Conservation (phyloP, 257 asterid genomes). For the Solanum sitiens region DNA sequence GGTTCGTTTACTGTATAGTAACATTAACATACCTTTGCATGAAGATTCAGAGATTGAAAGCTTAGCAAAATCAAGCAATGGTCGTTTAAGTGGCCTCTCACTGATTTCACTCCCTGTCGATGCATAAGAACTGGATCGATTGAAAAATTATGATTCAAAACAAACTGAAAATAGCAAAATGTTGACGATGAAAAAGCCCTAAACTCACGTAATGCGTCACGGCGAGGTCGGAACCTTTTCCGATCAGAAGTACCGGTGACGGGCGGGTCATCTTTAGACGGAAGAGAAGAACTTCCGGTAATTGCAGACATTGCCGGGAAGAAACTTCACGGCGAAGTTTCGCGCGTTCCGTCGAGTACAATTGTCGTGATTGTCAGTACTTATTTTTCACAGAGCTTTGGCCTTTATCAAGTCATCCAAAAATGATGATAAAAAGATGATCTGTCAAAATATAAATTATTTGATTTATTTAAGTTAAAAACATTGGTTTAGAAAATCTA, state of each 20-base stretch:
- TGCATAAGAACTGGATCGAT: background rate
- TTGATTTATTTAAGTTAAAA: background rate
- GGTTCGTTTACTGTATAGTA: background rate
- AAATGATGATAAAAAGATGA: background rate
- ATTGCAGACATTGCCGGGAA: constrained; percentile 25
- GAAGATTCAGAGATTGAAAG: constrained; percentile 59
- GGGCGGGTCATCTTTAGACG: constrained; percentile 26
- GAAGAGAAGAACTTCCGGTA: constrained; percentile 21
- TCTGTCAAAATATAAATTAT: background rate
- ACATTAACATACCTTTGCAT: constrained; percentile 29
- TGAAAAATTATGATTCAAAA: background rate
- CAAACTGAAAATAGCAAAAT: background rate
- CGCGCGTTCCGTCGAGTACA: background rate
- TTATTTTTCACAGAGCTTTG: background rate
- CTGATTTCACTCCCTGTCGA: constrained; percentile 51
- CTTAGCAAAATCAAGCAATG: constrained; percentile 55
- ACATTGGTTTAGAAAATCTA: background rate
- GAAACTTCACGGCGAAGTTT: background rate
- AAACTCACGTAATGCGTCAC: constrained; percentile 60
- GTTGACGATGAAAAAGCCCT: background rate
- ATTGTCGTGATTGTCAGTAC: background rate
- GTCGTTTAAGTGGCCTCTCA: constrained; percentile 55
- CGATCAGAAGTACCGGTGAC: constrained; percentile 68
- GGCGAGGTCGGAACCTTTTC: constrained; percentile 33
- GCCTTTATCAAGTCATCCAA: background rate